Evolutionary conservation across 2,329 filamentous ascomycete genomes (phyloP).

Genomic region (Tolypocladium sp.): DNA sequence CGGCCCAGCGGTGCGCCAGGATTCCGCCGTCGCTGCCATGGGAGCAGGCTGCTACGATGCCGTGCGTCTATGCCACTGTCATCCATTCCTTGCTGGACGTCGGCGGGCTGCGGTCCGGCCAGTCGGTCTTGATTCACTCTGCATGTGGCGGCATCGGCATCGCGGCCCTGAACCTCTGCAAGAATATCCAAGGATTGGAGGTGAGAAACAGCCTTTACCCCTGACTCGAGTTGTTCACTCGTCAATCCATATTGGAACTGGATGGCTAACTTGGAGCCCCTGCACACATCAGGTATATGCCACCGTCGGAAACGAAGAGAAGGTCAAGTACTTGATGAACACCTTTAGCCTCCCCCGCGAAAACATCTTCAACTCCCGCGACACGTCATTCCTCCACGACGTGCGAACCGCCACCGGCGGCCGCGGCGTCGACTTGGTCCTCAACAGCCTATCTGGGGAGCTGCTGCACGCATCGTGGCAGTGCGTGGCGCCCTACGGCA

Average conservation of each 20-base stretch:
- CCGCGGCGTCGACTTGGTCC: constrained; percentile 19
- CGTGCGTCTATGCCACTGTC: constrained; percentile 21
- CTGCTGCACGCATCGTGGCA: constrained; percentile 20
- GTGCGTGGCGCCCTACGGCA: constrained; percentile 22
- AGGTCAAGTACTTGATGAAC: constrained; percentile 14
- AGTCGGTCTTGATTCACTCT: constrained; percentile 19
- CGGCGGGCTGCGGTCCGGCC: constrained; percentile 3
- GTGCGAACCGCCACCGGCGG: constrained; percentile 12
- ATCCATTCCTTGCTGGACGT: constrained; percentile 7
- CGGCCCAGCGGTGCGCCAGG: constrained; percentile 9
- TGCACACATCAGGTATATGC: constrained; percentile 2
- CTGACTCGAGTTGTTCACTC: too few species aligned
- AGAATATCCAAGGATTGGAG: constrained; percentile 11
- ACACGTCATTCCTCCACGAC: constrained; percentile 13
- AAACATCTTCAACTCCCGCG: constrained; percentile 19
- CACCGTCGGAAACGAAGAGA: constrained; percentile 19
- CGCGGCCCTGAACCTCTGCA: constrained; percentile 16
- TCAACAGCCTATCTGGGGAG: constrained; percentile 21
- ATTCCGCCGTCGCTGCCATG: constrained; percentile 25
- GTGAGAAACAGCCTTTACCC: background rate
- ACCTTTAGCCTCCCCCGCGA: constrained; percentile 10
- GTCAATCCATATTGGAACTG: too few species aligned
- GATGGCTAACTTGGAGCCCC: too few species aligned
- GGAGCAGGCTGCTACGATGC: constrained; percentile 22
- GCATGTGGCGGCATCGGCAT: constrained; percentile 20